Percentiles rank a stretch among this genome's conserved stretches.
These are phyloP conservation scores for Saccharomycopsis microspora DNA, from an alignment of 805 yeast species.

Conservation along the genomic window DNA sequence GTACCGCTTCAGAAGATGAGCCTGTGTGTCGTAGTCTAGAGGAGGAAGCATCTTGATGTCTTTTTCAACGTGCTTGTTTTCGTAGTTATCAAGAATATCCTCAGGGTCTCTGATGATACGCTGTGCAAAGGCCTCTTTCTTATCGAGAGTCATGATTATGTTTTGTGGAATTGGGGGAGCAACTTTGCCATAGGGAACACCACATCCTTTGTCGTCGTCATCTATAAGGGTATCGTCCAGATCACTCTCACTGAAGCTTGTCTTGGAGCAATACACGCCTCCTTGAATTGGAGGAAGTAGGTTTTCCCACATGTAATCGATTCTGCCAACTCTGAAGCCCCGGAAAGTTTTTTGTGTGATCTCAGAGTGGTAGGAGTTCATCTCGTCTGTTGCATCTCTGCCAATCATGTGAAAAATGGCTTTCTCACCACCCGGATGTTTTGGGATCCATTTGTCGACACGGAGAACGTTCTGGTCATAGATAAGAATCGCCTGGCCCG, in stretches of 20 bases:
- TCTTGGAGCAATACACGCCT: slow-evolving; percentile 30
- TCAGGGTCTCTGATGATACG: slow-evolving; percentile 43
- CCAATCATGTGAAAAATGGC: slow-evolving; percentile 81
- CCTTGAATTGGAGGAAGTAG: slow-evolving; percentile 86
- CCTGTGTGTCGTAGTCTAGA: slow-evolving; percentile 60
- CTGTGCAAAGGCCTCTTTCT: slow-evolving; percentile 20
- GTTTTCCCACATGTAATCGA: slow-evolving; percentile 59
- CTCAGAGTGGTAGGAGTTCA: slow-evolving; percentile 68
- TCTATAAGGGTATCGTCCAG: slow-evolving; percentile 8
- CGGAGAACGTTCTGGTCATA: slow-evolving; percentile 49
- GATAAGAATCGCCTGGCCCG: slow-evolving; percentile 62
- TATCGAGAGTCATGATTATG: slow-evolving; percentile 28
- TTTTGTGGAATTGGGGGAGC: slow-evolving; percentile 43
- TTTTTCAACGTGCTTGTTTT: slow-evolving; percentile 38
- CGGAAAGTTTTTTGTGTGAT: slow-evolving; percentile 41
- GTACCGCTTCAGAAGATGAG: slow-evolving; percentile 42
- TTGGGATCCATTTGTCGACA: slow-evolving; percentile 57
- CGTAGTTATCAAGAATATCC: slow-evolving; percentile 42
- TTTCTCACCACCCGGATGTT: slow-evolving; percentile 85
- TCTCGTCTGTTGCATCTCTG: slow-evolving; percentile 83
- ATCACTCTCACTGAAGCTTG: neutral
- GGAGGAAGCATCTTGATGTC: slow-evolving; percentile 52
- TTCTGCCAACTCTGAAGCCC: slow-evolving; percentile 54
- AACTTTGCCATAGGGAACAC: slow-evolving; percentile 32
- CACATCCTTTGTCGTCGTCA: slow-evolving; percentile 21